These are phyloP conservation scores for Candida ascalaphidarum DNA, from an alignment of 805 yeast genomes.

Conservation along the genomic window DNA sequence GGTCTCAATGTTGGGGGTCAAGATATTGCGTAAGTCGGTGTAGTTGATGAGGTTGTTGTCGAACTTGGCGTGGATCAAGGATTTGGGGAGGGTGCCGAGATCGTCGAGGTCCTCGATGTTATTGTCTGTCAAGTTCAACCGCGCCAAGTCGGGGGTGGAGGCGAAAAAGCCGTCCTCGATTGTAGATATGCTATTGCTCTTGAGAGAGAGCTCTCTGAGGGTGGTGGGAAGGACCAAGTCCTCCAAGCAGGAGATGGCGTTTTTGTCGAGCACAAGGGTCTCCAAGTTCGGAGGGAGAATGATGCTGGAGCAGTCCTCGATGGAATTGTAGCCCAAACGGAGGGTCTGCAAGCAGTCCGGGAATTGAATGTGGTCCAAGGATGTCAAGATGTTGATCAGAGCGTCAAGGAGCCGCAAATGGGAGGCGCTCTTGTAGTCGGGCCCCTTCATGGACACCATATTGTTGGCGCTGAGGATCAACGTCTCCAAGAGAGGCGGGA, in stretches of 20 bases:
- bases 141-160: conserved; percentile 2
- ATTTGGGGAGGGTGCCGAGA: conserved; percentile 10
- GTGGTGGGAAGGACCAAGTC: conserved; percentile 6
- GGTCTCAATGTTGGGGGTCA: conserved; percentile 8
- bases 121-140: conserved; percentile 9
- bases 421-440: conserved; percentile 2
- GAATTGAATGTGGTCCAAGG: conserved; percentile 4
- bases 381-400: conserved; percentile 6
- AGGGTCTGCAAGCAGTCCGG: conserved; percentile 5
- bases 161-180: conserved; percentile 8
- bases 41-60: conserved; percentile 15
- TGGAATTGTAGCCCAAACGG: conserved; percentile 7
- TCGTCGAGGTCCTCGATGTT: conserved; percentile 15
- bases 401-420: conserved; percentile 7
- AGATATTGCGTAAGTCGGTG: conserved; percentile 7
- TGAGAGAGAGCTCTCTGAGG: conserved; percentile 7
- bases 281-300: conserved; percentile 7
- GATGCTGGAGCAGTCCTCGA: conserved; percentile 2
- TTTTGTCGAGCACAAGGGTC: conserved; percentile 8
- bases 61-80: conserved; percentile 6
- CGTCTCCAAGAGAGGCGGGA: conserved; percentile 6
- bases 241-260: conserved; percentile 4
- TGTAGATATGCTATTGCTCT: conserved; percentile 6
- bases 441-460: conserved; percentile 5
- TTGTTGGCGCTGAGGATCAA: conserved; percentile 8